Evolutionary conservation across 371 early-diverging fungal species (phyloP), one percentile per base, ranked within the genome.

Genomic region (Nematocida homosporus): DNA sequence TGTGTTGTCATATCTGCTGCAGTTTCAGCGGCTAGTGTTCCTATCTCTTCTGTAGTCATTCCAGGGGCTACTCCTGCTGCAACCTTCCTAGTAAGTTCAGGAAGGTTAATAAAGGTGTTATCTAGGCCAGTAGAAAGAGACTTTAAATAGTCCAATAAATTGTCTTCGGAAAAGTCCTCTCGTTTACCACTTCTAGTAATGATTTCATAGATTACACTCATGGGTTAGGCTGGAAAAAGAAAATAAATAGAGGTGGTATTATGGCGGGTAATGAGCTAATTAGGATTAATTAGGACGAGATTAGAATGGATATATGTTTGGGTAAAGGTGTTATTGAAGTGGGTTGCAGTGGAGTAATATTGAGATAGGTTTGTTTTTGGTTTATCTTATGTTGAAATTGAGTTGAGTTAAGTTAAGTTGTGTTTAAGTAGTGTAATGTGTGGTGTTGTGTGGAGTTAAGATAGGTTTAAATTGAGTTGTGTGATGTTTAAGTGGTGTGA

Each of bases 1-100:
- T 89, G 90, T 18, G 95, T 93, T n/a, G 78, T 82, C 78, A 81
- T 79, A 35, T 78, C 55, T 23, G 84, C 78, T 8, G 77, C 69
- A 2, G 66, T 65, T 40, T 77, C 77, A 29, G 69, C 77, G 27
- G 69, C 75, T 16, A 77, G 68, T 13, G 52, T 30, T 4, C 41
- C 34, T 30, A 77, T 18, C 34, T 77, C 77, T 18, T 56, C 32
- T 41, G 68, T 77, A 37, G 48, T 69, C 54, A 77, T 65, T 20
- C 34, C 60, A 32, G 48, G 51, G 38, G 66, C 65, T 40, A 77
- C 51, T 0, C 77, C 77, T 25, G 16, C 20, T 13, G 65, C 40
- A 16, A 77, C 40, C 34, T 77, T 77, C 40, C 42, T 50, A 48
- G 41, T 47, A n/a, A 77, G 56, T 5, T 68, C 77, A 30, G 5